These are phyloP conservation scores for Boehmeria nivea DNA, from an alignment of 306 rosid species.

Conservation along the genomic window DNA sequence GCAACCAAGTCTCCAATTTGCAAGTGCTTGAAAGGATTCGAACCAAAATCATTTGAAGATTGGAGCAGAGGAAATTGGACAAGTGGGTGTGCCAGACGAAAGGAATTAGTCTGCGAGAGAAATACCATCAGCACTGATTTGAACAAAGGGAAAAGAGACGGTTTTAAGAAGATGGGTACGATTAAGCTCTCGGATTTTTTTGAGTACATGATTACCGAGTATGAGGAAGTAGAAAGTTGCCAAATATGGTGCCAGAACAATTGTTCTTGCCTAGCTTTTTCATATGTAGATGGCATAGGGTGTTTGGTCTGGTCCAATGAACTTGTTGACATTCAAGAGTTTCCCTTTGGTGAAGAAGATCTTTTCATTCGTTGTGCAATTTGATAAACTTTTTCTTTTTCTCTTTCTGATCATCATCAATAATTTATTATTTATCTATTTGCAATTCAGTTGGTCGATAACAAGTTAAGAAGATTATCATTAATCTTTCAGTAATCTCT, in stretches of 20 bases:
- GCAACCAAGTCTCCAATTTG: constrained; percentile 8
- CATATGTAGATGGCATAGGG: background rate
- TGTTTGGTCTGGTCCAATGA: constrained; percentile 26
- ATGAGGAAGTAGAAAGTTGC: constrained; percentile 1
- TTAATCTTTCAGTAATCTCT: background rate
- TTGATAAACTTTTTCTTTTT: too few species aligned
- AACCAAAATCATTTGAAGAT: constrained; percentile 10
- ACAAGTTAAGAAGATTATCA: constrained; percentile 5
- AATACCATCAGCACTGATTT: too few species aligned
- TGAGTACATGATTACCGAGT: background rate
- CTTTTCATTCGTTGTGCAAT: constrained; percentile 20
- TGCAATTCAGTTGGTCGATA: too few species aligned
- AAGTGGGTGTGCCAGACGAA: constrained; percentile 8
- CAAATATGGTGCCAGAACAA: constrained; percentile 16
- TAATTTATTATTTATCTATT: too few species aligned
- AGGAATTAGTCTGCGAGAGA: background rate
- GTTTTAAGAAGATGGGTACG: background rate
- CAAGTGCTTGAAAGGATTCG: constrained; percentile 9
- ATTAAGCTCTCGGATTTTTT: constrained; percentile 15
- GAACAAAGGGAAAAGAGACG: too few species aligned
- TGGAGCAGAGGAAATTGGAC: constrained; percentile 14
- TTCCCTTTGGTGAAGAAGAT: background rate
- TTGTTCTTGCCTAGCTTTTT: constrained; percentile 24
- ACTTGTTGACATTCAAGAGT: constrained; percentile 14
- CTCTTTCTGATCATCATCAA: too few species aligned